phyloP scores from a whole-genome alignment of 2,329 filamentous ascomycete species.

The Coleophoma eucalyptorum region DNA sequence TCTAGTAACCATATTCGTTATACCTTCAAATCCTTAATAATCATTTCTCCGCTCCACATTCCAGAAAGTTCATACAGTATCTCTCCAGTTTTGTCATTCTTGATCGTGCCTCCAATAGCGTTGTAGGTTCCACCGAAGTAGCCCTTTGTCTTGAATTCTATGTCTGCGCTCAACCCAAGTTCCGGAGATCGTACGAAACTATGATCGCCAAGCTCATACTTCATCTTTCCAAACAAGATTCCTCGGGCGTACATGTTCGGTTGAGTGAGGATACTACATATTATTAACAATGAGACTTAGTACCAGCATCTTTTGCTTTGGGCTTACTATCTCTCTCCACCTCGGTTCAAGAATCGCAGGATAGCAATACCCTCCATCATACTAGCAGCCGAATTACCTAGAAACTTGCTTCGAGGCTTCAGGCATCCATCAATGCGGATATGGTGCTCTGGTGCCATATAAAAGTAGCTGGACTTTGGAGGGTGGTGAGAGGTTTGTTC shows the following conservation, averaged over 20 bases:
- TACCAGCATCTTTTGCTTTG: neutral
- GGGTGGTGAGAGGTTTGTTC: constrained; percentile 98
- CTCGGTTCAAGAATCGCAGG: constrained; percentile 76
- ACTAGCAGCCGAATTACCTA: constrained; percentile 96
- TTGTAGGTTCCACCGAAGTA: constrained; percentile 97
- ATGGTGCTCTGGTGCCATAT: constrained; percentile 89
- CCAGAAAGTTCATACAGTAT: constrained; percentile 88
- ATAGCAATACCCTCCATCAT: constrained; percentile 97
- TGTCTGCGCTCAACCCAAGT: constrained; percentile 78
- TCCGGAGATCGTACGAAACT: constrained; percentile 91
- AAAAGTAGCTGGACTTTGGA: constrained; percentile 98
- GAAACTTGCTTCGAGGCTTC: constrained; percentile 90
- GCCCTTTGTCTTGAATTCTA: constrained; percentile 98
- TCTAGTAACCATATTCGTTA: constrained; percentile 21
- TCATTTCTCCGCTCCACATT: constrained; percentile 94
- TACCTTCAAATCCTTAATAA: constrained; percentile 77
- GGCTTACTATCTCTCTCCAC: constrained; percentile 85
- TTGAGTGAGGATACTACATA: constrained; percentile 77
- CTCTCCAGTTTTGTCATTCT: constrained; percentile 82
- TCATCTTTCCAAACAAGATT: constrained; percentile 98
- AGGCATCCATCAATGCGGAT: constrained; percentile 94
- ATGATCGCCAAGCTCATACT: constrained; percentile 96
- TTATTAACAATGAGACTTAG: neutral
- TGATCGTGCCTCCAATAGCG: constrained; percentile 88
- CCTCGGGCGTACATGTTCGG: constrained; percentile 99